phyloP scores from a whole-genome alignment of 2,329 filamentous ascomycete genomes.

The Hypoxylon sp. region DNA sequence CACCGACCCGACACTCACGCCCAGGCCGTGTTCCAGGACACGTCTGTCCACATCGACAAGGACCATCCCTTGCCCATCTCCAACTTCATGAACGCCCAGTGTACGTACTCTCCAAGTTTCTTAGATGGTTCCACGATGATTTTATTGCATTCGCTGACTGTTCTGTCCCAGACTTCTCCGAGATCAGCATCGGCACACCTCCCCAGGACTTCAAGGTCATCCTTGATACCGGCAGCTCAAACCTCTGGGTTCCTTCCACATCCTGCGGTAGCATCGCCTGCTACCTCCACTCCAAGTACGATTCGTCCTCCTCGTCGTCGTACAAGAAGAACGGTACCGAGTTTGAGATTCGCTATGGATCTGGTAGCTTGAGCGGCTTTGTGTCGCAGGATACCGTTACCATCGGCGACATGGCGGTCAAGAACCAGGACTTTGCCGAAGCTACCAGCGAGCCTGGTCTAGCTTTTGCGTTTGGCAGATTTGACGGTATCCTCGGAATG shows the following conservation, averaged over 20 bases:
- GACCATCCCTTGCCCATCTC: constrained; percentile 86
- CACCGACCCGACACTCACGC: constrained; percentile 72
- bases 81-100: constrained; percentile 99
- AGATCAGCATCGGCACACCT: constrained; percentile 90
- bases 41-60: constrained; percentile 68
- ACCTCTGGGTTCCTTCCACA: constrained; percentile 95
- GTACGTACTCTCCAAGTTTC: constrained; percentile 63
- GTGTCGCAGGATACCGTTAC: constrained; percentile 86
- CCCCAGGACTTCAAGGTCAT: constrained; percentile 98
- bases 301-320: constrained; percentile 85
- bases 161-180: constrained; percentile 80
- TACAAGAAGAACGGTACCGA: constrained; percentile 93
- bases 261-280: constrained; percentile 95
- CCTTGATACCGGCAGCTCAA: constrained; percentile 97
- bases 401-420: constrained; percentile 89
- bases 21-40: constrained; percentile 82
- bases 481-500: constrained; percentile 95
- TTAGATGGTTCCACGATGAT: background rate
- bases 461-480: constrained; percentile 96
- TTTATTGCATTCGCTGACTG: constrained; percentile 6
- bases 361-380: constrained; percentile 90
- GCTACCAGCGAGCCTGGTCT: constrained; percentile 94
- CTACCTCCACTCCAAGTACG: constrained; percentile 97
- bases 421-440: constrained; percentile 94
- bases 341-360: constrained; percentile 96